phyloP scores from a whole-genome alignment of 805 yeast genomes.

The Starmerella apis region DNA sequence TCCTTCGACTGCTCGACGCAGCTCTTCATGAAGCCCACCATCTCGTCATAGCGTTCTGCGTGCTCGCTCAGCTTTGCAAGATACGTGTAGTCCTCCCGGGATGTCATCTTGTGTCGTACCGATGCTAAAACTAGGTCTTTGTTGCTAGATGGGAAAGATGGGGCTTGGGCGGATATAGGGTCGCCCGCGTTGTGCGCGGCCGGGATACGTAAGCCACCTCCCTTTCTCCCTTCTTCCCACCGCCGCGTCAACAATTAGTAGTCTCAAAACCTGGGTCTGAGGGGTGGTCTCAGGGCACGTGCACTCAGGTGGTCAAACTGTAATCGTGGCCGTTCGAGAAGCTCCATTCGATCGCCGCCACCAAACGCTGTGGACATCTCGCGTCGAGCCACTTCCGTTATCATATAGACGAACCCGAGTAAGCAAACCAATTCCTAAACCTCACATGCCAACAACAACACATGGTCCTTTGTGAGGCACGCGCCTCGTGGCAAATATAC shows the following conservation, averaged over 20 bases:
- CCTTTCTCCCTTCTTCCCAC: background rate
- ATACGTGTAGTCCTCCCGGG: conserved; percentile 97
- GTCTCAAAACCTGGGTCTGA: background rate
- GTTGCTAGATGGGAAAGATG: conserved; percentile 9
- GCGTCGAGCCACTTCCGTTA: conserved; percentile 4
- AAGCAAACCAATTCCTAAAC: no score
- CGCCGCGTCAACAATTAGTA: background rate
- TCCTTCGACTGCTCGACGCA: conserved; percentile 65
- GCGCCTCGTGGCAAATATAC: background rate
- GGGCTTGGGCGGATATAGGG: conserved; percentile 11
- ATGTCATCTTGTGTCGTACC: conserved; percentile 26
- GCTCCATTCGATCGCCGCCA: background rate
- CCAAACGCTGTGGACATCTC: background rate
- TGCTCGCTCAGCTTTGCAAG: conserved; percentile 98
- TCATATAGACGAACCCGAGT: no score
- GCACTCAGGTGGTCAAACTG: background rate
- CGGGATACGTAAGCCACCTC: conserved; percentile 7
- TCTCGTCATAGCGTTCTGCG: conserved; percentile 99
- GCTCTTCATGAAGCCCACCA: conserved; percentile 98
- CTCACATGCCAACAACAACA: background rate
- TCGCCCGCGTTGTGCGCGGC: conserved; percentile 8
- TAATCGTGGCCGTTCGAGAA: conserved; percentile 5
- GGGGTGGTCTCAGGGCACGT: background rate
- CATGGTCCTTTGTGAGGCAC: background rate
- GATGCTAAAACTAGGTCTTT: conserved; percentile 2